Base-by-base conservation (phyloP, 2,329 filamentous ascomycete species). In the Neobulgaria alba region DNA sequence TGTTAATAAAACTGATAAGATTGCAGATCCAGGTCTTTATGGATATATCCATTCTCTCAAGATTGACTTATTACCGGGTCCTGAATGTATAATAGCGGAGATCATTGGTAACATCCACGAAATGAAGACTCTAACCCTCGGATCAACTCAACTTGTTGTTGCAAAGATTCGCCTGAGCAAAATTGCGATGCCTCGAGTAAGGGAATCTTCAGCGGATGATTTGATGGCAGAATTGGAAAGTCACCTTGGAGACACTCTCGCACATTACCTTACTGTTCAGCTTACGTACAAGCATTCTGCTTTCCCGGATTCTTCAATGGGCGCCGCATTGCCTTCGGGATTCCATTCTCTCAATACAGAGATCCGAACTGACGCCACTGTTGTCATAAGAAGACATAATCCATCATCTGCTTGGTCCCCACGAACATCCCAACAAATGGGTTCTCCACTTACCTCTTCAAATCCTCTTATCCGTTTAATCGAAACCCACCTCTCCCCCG, bases 201-300 rank as follows among this genome's bases (percentile, higher is more conserved):
- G 61, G 21, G 62, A 67, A 34, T 33, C 36, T 14, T 66, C 62
- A 29, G 69, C 75, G 0, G 73, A 79, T 10, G 65, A 72, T 30
- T 60, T 80, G 21, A 75, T 82, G 12, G 67, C 73, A 17, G 73
- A 79, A 42, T 62, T 81, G 9, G 73, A 80, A 51, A 60, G 63
- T 20, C 68, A 77, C 41, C 67, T 81, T 2, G 73, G 75, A 20
- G 63, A 66, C 38, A 62, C 62, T 3, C 57, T 57, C 15, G 64
- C 64, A 12, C 64, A 68, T 23, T 79, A 75, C 47, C 58, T 79
- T 36, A 65, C 65, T 3, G 62, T 79, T 12, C 62, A 63, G 15
- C 49, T 80, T 5, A 68, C 61, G 5, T 81, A 79, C 51, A 63
- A 63, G 2, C 74, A 80, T 51, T 74, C 76, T 0, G 71, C 66